These are phyloP conservation scores for Diaporthe australafricana DNA, from an alignment of 2,329 filamentous ascomycete species.

Conservation along the genomic window DNA sequence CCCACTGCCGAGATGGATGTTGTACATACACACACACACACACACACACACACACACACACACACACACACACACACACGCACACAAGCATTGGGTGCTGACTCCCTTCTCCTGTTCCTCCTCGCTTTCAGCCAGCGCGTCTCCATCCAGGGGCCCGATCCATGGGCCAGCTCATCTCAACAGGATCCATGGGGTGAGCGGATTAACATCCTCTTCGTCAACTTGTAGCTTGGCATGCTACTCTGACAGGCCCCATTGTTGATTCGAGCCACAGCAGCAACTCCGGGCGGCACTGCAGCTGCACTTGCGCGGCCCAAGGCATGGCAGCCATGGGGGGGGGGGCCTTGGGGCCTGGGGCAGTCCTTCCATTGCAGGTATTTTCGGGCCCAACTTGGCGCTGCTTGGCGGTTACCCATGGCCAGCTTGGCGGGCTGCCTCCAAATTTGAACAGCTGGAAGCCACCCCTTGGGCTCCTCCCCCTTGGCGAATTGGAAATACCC, in stretches of 20 bases:
- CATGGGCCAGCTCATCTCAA: conserved; percentile 19
- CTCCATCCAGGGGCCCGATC: conserved; percentile 12
- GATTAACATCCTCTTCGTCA: conserved; percentile 11
- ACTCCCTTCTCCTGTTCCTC: background rate
- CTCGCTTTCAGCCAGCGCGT: background rate
- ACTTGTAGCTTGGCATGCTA: conserved; percentile 11
- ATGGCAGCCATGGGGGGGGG: background rate
- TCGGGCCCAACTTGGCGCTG: conserved; percentile 29
- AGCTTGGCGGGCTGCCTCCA: conserved; percentile 30
- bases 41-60: background rate
- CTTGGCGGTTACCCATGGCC: conserved; percentile 24
- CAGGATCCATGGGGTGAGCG: conserved; percentile 19
- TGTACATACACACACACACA: background rate
- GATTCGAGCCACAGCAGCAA: conserved; percentile 20
- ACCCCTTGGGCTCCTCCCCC: background rate
- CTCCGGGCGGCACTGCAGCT: conserved; percentile 21
- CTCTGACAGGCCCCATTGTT: conserved; percentile 14
- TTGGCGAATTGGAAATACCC: background rate
- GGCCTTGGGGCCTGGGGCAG: background rate
- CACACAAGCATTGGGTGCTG: background rate
- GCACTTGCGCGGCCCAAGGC: background rate
- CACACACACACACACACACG: background rate
- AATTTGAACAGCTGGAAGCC: background rate
- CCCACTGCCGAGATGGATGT: conserved; percentile 6
- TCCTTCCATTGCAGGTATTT: conserved; percentile 19